Evolutionary conservation across 148 eudicot species (phyloP).

Genomic region (Rhododendron ovatum): DNA sequence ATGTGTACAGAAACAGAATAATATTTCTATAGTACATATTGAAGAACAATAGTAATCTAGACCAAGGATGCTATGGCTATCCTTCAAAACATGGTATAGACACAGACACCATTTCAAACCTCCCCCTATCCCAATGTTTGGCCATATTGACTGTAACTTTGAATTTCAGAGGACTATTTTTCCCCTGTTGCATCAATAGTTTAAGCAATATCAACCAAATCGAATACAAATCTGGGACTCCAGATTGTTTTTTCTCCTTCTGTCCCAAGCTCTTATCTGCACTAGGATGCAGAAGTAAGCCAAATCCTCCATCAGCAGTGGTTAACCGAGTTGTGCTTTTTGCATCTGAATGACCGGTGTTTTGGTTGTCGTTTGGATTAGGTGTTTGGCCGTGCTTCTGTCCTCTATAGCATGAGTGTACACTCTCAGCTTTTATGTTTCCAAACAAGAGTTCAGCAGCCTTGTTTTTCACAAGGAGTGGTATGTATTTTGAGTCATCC

Average conservation of each 20-base stretch:
- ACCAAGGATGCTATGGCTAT: background rate
- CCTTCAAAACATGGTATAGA: conserved; percentile 36
- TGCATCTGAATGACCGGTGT: background rate
- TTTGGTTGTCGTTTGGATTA: background rate
- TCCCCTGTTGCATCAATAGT: conserved; percentile 44
- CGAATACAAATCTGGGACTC: conserved; percentile 34
- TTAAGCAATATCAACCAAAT: conserved; percentile 70
- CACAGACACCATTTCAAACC: conserved; percentile 55
- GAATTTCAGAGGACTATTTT: conserved; percentile 62
- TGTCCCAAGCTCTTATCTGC: conserved; percentile 8
- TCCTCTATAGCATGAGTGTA: conserved; percentile 40
- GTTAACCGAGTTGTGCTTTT: background rate
- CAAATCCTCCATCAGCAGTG: background rate
- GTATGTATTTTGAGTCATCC: conserved; percentile 66
- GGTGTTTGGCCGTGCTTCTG: conserved; percentile 21
- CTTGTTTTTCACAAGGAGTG: conserved; percentile 64
- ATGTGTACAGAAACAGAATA: background rate
- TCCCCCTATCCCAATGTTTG: conserved; percentile 56
- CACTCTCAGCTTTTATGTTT: conserved; percentile 62
- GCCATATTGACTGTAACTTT: conserved; percentile 40
- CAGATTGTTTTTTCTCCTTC: background rate
- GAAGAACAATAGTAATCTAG: background rate
- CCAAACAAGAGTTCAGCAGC: conserved; percentile 79
- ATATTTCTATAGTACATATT: too few relatives aligned
- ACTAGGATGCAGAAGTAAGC: background rate